Evolutionary conservation across 2,329 filamentous ascomycete genomes (phyloP).

Genomic region (Myriosclerotinia curreyana): DNA sequence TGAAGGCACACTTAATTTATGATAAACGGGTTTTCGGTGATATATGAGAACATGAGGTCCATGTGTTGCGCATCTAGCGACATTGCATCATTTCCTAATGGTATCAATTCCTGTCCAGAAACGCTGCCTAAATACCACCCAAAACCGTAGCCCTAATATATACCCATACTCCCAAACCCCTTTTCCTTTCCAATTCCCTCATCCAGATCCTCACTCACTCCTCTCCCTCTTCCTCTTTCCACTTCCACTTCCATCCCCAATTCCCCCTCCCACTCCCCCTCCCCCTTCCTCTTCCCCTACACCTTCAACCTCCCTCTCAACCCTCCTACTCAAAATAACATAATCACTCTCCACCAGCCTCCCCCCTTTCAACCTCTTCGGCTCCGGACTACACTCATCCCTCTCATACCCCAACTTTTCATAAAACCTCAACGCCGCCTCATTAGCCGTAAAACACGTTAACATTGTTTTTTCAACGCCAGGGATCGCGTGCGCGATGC

Average conservation of each 20-base stretch:
- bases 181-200: background rate
- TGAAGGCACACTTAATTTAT: background rate
- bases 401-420: slow-evolving; percentile 54
- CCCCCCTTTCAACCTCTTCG: slow-evolving; percentile 53
- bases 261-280: background rate
- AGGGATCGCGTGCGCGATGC: slow-evolving; percentile 52
- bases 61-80: background rate
- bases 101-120: background rate
- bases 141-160: background rate
- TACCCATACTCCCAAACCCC: background rate
- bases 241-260: background rate
- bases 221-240: background rate
- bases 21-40: too few relatives aligned
- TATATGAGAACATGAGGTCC: background rate
- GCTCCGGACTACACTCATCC: slow-evolving; percentile 55
- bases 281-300: background rate
- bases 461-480: slow-evolving; percentile 67
- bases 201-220: background rate
- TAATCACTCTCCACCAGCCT: slow-evolving; percentile 56
- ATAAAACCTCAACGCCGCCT: slow-evolving; percentile 58
- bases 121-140: background rate
- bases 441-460: slow-evolving; percentile 66
- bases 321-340: slow-evolving; percentile 54
- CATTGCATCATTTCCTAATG: background rate
- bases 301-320: background rate